These are phyloP conservation scores for Malus hybrid DNA, from an alignment of 331 rosid genomes.

Conservation along the genomic window DNA sequence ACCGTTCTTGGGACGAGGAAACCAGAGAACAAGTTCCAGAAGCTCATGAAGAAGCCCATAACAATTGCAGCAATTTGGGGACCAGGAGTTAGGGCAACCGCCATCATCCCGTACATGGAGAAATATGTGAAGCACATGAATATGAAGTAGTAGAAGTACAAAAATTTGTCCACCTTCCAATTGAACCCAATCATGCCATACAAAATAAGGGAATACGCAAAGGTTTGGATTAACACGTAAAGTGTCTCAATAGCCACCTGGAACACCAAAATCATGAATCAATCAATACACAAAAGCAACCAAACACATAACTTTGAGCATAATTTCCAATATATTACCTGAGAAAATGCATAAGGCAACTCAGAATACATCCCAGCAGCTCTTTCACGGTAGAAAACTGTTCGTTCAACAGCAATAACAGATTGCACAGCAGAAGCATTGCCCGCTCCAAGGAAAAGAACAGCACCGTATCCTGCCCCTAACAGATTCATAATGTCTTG, in stretches of 20 bases:
- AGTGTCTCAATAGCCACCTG: conserved; percentile 24
- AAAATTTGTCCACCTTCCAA: conserved; percentile 16
- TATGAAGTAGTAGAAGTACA: conserved; percentile 22
- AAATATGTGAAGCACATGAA: conserved; percentile 24
- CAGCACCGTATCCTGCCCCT: conserved; percentile 17
- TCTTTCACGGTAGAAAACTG: conserved; percentile 26
- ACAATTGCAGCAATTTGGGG: conserved; percentile 29
- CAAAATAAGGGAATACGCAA: conserved; percentile 8
- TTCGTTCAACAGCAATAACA: conserved; percentile 16
- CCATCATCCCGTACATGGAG: conserved; percentile 36
- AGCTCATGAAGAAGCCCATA: conserved; percentile 26
- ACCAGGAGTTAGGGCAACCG: conserved; percentile 38
- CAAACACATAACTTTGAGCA: not conserved
- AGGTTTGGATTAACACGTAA: conserved; percentile 14
- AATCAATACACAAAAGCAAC: not conserved
- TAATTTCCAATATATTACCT: conserved; percentile 1
- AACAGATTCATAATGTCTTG: conserved; percentile 10
- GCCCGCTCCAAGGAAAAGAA: conserved; percentile 13
- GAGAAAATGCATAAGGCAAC: conserved; percentile 19
- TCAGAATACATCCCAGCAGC: conserved; percentile 30
- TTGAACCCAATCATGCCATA: conserved; percentile 23
- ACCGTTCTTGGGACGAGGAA: conserved; percentile 40
- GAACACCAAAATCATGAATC: not conserved
- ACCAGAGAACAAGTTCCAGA: conserved; percentile 56
- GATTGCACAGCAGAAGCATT: conserved; percentile 19